Base-by-base conservation (phyloP, 768 basidiomycete species). In the Tricholoma furcatifolium region DNA sequence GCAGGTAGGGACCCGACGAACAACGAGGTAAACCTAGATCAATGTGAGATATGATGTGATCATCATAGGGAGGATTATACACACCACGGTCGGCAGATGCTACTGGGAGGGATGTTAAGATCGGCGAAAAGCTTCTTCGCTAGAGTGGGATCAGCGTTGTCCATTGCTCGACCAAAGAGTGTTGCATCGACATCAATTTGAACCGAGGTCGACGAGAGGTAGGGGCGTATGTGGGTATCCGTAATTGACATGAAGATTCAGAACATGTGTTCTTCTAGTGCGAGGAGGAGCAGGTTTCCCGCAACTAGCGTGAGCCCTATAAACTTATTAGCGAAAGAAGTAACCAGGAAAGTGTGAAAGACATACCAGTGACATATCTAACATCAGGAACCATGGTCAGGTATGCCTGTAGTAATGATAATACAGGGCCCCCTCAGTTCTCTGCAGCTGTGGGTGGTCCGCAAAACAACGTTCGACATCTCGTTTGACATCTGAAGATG, bases 171-270 rank as follows among this genome's bases (percentile, higher is more conserved):
- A 50, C 76, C 76, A 59, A 92, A 90, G 40, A 93, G 65, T 2
- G 80, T 74, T 0, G 87, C 79, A 54, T 93, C 91, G 7, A 93
- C 84, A 58, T 91, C 90, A 50, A 91, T 70, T 64, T 90, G 88
- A 2, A 76, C 73, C 2, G 76, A 70, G 45, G 69, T 76, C 3
- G 76, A 62, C 34, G 85, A 80, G 63, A 91, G 93, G 65, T 91
- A 91, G 0, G 84, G 74, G 1, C 91, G 85, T n/a, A 92, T 72
- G 58, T 91, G 84, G 1, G 81, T 79, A 59, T 93, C 89, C 91
- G 93, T 93, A 57, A 93, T 70, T 2, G 89, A 90, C 1, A 89
- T 77, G 63, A 93, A 92, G 17, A 88, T 92, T 91, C 91, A 93
- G 66, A 93, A 93, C 0, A 88, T 91, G 58, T 93, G 91, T 64